These are phyloP conservation scores for Starmerella geochares DNA, from an alignment of 805 yeast species.

Conservation along the genomic window DNA sequence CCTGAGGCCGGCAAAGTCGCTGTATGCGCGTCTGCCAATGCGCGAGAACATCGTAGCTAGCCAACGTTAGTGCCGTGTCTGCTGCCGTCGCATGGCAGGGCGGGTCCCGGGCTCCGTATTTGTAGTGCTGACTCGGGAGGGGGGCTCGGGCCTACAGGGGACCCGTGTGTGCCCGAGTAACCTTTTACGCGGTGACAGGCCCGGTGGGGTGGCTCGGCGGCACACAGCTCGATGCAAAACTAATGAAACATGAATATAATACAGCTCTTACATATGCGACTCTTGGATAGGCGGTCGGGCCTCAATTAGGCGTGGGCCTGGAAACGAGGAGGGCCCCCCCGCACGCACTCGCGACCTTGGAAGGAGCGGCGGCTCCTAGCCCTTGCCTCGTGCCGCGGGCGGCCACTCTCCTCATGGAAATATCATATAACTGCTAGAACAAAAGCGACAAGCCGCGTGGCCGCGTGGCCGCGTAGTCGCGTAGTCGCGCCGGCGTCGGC, in stretches of 20 bases:
- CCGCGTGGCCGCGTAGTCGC: no score
- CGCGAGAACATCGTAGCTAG: conserved; percentile 7
- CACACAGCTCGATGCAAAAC: no score
- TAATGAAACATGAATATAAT: not conserved
- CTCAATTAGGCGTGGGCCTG: not conserved
- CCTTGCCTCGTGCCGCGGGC: not conserved
- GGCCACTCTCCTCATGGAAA: no score
- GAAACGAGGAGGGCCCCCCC: not conserved
- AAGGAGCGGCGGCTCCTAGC: no score
- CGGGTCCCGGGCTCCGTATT: not conserved
- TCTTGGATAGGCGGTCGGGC: not conserved
- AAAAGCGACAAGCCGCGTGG: not conserved
- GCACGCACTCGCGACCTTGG: no score
- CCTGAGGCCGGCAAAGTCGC: conserved; percentile 11
- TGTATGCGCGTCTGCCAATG: conserved; percentile 10
- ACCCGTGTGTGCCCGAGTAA: not conserved
- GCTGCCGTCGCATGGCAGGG: no score
- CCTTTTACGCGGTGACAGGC: not conserved
- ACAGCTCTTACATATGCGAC: conserved; percentile 1
- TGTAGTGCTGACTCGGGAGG: not conserved
- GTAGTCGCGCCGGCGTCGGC: no score
- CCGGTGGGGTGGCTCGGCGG: no score
- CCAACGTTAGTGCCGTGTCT: no score
- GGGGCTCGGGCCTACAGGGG: conserved; percentile 1
- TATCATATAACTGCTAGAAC: not conserved